Base-by-base conservation (phyloP, 768 basidiomycete species). In the Lyophyllum atratum region DNA sequence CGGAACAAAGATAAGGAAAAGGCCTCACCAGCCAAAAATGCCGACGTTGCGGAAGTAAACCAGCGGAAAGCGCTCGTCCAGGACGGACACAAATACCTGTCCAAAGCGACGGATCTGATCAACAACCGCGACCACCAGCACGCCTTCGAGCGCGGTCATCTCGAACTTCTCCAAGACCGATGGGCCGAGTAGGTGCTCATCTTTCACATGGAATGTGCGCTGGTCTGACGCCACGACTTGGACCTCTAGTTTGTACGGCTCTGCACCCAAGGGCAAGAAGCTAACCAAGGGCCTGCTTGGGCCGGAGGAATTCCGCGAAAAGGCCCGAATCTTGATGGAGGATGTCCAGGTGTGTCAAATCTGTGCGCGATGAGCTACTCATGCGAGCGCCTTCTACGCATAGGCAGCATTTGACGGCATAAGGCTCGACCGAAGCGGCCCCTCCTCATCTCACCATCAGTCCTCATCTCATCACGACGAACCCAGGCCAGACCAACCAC, bases 231-330 rank as follows among this genome's bases (percentile, higher is more conserved):
- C 6, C 24, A 3, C 11, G 4, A 15, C 34, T 46, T 22, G n/a
- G n/a, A 29, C n/a, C 29, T 22, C 34, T 56, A 67, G 64, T 33
- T 42, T 66, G 28, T 64, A 65, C 26, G 61, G 66, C 26, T 55
- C 56, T 1, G 66, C 64, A 21, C 66, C 66, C 2, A 61, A 62
- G 37, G 66, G 61, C 40, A 67, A 65, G 55, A 67, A 67, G 44
- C 44, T 63, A n/a, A 59, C 55, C 31, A 67, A 67, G 48, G 66
- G 66, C 14, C 19, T 49, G 12, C 25, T 67, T 8, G 45, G 52
- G 10, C 58, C 64, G 7, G 66, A 67, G 22, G 66, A 67, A 1
- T 67, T 67, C 34, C 64, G 60, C 21, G 66, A 67, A 19, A 63
- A 60, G 40, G 50, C 64, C 17, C 56, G 39, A 25, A 34, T 52